These are phyloP conservation scores for Ustilago loliicola DNA, from an alignment of 1,284 basidiomycete genomes.

Conservation along the genomic window DNA sequence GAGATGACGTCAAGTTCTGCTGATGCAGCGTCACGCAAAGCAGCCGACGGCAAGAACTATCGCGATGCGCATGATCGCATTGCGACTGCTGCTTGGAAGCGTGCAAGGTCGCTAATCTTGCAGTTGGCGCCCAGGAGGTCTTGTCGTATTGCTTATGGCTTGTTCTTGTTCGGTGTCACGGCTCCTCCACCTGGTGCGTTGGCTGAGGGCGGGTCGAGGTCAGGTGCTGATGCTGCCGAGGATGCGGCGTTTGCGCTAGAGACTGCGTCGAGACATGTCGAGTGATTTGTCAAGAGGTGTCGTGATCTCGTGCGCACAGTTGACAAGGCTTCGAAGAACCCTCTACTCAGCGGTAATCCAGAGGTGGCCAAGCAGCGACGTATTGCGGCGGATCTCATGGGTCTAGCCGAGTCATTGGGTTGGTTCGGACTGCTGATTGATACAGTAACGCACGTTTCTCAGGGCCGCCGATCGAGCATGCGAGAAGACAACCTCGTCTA, in stretches of 20 bases:
- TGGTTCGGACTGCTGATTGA: slow-evolving; percentile 56
- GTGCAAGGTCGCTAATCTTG: slow-evolving; percentile 43
- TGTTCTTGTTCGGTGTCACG: slow-evolving; percentile 52
- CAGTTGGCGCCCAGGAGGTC: slow-evolving; percentile 48
- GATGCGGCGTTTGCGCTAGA: slow-evolving; percentile 53
- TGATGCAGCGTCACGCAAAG: slow-evolving; percentile 35
- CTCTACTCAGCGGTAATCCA: slow-evolving; percentile 29
- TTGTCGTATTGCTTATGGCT: slow-evolving; percentile 45
- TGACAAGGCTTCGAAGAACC: slow-evolving; percentile 42
- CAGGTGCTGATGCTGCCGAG: slow-evolving; percentile 47
- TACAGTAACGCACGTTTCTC: slow-evolving; percentile 48
- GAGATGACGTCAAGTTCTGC: slow-evolving; percentile 37
- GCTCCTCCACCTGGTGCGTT: slow-evolving; percentile 49
- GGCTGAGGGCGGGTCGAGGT: slow-evolving; percentile 37
- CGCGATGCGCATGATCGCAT: slow-evolving; percentile 53
- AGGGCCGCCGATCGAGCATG: slow-evolving; percentile 44
- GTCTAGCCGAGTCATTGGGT: slow-evolving; percentile 48
- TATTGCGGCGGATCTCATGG: slow-evolving; percentile 47
- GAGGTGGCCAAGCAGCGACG: slow-evolving; percentile 35
- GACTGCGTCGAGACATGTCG: slow-evolving; percentile 49
- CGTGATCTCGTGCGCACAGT: slow-evolving; percentile 40
- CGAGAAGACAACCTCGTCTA: slow-evolving; percentile 47
- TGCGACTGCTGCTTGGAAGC: slow-evolving; percentile 54
- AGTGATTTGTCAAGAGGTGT: slow-evolving; percentile 49
- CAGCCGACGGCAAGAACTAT: slow-evolving; percentile 39